These are phyloP conservation scores for Ophiostoma sp. DNA, from an alignment of 2,329 filamentous ascomycete genomes.

Conservation along the genomic window DNA sequence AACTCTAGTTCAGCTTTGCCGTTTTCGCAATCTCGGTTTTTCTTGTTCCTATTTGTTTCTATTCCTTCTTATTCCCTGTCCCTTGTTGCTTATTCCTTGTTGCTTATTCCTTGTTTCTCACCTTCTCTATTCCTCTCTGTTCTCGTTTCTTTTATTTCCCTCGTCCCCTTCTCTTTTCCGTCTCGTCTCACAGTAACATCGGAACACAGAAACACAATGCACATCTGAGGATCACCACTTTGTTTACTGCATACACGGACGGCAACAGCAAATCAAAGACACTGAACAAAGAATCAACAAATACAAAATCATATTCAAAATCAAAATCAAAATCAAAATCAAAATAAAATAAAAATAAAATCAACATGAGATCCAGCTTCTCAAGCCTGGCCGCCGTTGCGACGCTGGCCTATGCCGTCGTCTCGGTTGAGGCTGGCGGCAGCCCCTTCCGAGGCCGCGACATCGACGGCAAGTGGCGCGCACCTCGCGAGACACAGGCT, in stretches of 20 bases:
- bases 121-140: not conserved
- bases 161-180: not conserved
- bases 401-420: constrained; percentile 3
- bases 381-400: constrained; percentile 3
- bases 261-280: not conserved
- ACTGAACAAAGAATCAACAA: not conserved
- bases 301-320: too few relatives aligned
- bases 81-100: not conserved
- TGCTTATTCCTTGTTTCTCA: too few relatives aligned
- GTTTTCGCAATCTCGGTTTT: not conserved
- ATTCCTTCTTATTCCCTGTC: not conserved
- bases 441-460: constrained; percentile 21
- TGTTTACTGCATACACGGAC: too few relatives aligned
- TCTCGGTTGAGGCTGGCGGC: constrained; percentile 12
- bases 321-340: too few relatives aligned
- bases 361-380: not conserved
- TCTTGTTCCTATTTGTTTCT: not conserved
- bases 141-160: not conserved
- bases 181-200: not conserved
- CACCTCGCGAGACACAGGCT: constrained; percentile 28
- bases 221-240: not conserved
- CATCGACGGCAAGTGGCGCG: constrained; percentile 27
- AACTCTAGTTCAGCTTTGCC: not conserved
- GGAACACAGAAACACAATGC: not conserved
- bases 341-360: constrained; percentile 4